Conservation (phyloP, 495 filamentous ascomycete species). For the Penicillium alfredii region DNA sequence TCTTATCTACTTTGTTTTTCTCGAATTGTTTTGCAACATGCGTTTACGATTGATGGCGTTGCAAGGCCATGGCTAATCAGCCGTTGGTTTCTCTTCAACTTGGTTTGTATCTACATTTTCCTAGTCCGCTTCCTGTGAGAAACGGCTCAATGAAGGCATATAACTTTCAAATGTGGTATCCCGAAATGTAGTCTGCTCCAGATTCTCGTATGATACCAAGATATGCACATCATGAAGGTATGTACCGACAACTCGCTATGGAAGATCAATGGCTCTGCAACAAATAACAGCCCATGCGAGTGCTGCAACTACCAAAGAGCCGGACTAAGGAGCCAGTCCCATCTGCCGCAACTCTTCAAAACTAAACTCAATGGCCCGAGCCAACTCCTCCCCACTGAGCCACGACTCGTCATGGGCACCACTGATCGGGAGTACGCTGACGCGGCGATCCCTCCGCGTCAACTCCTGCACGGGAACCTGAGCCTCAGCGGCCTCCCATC, state of each 20-base stretch:
- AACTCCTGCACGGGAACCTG: slow-evolving; percentile 27
- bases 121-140: slow-evolving; percentile 1
- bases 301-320: background rate
- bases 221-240: background rate
- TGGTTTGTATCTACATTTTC: slow-evolving; percentile 23
- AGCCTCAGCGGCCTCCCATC: slow-evolving; percentile 21
- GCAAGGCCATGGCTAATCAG: slow-evolving; percentile 12
- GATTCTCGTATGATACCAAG: background rate
- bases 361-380: slow-evolving; percentile 29
- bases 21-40: too few species aligned
- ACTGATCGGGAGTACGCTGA: slow-evolving; percentile 36
- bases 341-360: slow-evolving; percentile 28
- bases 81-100: slow-evolving; percentile 19
- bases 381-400: slow-evolving; percentile 47
- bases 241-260: background rate
- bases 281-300: background rate
- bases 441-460: slow-evolving; percentile 39
- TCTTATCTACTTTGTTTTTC: slow-evolving; percentile 17
- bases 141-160: slow-evolving; percentile 13
- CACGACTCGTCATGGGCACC: slow-evolving; percentile 63
- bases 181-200: background rate
- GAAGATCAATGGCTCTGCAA: background rate
- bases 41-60: slow-evolving; percentile 28
- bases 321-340: slow-evolving; percentile 15
- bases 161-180: background rate